Conservation (phyloP, 305 asterid genomes). For the Fraxinus ornus region DNA sequence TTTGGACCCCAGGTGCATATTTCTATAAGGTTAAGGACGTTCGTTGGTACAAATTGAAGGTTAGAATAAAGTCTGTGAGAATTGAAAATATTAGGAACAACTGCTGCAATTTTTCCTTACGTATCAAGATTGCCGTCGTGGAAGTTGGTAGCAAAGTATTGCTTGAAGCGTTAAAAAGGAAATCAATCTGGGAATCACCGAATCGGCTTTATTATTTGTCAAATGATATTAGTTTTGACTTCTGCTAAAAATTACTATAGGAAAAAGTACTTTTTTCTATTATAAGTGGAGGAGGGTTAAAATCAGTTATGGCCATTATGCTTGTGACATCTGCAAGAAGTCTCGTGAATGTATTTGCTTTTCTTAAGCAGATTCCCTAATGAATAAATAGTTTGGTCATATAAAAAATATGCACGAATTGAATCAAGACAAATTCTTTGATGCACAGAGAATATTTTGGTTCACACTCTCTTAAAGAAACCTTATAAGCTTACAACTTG, state of each 20-base stretch:
- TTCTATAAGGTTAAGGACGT: too few species aligned
- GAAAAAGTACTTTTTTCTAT: neutral
- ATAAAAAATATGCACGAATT: neutral
- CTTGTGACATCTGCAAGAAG: neutral
- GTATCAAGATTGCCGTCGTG: neutral
- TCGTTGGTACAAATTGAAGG: too few species aligned
- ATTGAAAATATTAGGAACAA: too few species aligned
- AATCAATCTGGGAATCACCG: neutral
- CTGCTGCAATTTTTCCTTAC: too few species aligned
- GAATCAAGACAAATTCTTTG: neutral
- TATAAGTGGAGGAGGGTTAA: neutral
- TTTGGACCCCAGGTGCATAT: too few species aligned
- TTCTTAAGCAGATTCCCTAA: neutral
- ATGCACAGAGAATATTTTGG: neutral
- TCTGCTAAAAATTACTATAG: neutral
- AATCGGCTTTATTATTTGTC: neutral
- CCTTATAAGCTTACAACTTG: neutral
- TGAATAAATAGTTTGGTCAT: neutral
- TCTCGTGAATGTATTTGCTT: neutral
- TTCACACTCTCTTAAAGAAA: neutral
- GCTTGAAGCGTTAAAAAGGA: neutral
- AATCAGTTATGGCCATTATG: neutral
- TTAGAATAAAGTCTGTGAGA: too few species aligned
- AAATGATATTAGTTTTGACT: neutral
- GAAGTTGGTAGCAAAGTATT: conserved; percentile 14